Base-by-base conservation (phyloP, 164 flowering plant genomes). In the Taxillus chinensis region DNA sequence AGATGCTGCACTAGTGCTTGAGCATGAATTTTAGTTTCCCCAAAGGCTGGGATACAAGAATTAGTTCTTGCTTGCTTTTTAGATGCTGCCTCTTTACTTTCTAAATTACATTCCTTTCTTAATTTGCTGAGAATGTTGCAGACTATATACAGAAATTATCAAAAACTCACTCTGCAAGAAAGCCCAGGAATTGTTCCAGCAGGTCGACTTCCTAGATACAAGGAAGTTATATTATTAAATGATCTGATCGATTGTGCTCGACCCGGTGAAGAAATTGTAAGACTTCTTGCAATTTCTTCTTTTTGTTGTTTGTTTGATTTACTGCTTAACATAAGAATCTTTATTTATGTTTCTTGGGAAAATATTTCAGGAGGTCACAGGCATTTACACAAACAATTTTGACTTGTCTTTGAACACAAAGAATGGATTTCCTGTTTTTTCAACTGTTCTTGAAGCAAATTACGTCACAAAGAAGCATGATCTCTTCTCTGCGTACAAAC, bases 211-310 rank as follows among this genome's bases (percentile, higher is more conserved):
- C 97, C 97, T n/a, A 81, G 97, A 79, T 81, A 85, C 83, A 93
- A 93, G 75, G 96, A 93, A 84, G 97, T 93, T 76, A 93, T 93
- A 75, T 79, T 93, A 66, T 68, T 93, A 74, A 93, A 93, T 75
- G 98, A 93, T 74, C 82, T 93, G 14, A 93, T 93, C 64, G 98
- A 93, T 65, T 93, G 91, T 81, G 98, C 96, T n/a, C 95, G 97
- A 39, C 97, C 98, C 13, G 98, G 98, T 41, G 98, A 93, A 86
- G 96, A 93, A 67, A 90, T 93, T 74, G 96, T 90, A 82, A 17
- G 17, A 27, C 40, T 42, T 37, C 48, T 55, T 51, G 12, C 8
- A 11, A 50, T 62, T 59, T 16, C 40, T 7, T 55, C 5, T 17
- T 40, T 46, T 9, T 55, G 57, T 60, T 46, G 7, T 8, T 53